A percentile compares a stretch with the other conserved stretches of the same genome.
Conservation (phyloP, 768 basidiomycete species). For the Infundibulicybe gibba region DNA sequence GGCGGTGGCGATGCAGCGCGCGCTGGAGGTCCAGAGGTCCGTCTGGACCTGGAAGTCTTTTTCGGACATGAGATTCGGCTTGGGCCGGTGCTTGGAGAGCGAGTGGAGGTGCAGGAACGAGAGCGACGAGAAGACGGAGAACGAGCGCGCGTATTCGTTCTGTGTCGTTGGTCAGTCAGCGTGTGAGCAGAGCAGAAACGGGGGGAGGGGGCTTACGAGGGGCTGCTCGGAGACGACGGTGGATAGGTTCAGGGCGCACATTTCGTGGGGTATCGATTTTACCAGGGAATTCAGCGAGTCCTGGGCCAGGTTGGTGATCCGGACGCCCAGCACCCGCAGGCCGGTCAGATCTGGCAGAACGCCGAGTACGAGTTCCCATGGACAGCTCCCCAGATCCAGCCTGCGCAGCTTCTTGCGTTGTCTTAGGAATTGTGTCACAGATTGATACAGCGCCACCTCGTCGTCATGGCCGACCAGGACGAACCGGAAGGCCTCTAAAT, state of each 20-base stretch:
- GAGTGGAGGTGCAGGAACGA: constrained; percentile 59
- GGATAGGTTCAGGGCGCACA: constrained; percentile 52
- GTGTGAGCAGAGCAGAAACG: neutral
- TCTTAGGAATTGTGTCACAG: constrained; percentile 52
- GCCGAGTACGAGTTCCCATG: constrained; percentile 54
- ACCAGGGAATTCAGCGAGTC: constrained; percentile 34
- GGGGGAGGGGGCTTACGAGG: constrained; percentile 31
- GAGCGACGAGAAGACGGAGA: constrained; percentile 44
- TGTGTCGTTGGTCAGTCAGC: constrained; percentile 12
- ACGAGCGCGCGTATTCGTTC: constrained; percentile 51
- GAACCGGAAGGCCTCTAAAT: constrained; percentile 61
- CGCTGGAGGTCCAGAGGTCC: constrained; percentile 49
- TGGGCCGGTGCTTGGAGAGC: constrained; percentile 43
- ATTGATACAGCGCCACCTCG: constrained; percentile 45
- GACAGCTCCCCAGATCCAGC: constrained; percentile 62
- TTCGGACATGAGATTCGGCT: constrained; percentile 54
- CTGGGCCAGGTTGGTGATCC: constrained; percentile 47
- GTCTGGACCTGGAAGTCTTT: constrained; percentile 58
- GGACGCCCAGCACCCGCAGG: constrained; percentile 55
- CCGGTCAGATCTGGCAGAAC: constrained; percentile 48
- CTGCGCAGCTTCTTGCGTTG: constrained; percentile 44
- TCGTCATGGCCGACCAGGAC: constrained; percentile 63
- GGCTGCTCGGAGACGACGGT: constrained; percentile 46
- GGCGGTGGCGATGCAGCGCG: constrained; percentile 43
- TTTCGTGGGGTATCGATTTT: constrained; percentile 35